Evolutionary conservation across 495 filamentous ascomycete species (phyloP).

Genomic region (Thermochaetoides thermophila): DNA sequence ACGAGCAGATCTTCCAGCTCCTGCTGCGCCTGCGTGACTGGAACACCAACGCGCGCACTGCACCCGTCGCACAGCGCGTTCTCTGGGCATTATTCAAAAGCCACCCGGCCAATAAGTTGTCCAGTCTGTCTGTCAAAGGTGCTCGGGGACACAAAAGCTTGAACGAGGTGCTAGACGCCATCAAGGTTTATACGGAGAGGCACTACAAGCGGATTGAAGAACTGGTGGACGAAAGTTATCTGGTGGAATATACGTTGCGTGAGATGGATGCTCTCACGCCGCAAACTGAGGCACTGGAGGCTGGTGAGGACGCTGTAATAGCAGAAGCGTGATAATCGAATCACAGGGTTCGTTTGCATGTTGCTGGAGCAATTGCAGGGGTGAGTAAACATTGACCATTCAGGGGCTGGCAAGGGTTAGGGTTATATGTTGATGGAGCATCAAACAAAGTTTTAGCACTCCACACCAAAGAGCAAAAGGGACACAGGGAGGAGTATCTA

Average conservation of each 20-base stretch:
- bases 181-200: slow-evolving; percentile 78
- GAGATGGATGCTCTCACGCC: slow-evolving; percentile 75
- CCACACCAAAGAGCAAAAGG: too few species aligned
- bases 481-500: too few species aligned
- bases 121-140: slow-evolving; percentile 42
- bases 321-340: slow-evolving; percentile 14
- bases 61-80: slow-evolving; percentile 73
- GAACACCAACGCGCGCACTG: slow-evolving; percentile 90
- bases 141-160: slow-evolving; percentile 49
- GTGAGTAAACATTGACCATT: too few species aligned
- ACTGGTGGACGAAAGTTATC: slow-evolving; percentile 81
- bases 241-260: slow-evolving; percentile 79
- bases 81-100: slow-evolving; percentile 61
- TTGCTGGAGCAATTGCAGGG: background rate
- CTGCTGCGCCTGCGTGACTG: slow-evolving; percentile 75
- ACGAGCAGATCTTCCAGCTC: slow-evolving; percentile 68
- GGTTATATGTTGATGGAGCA: too few species aligned
- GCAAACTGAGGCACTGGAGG: slow-evolving; percentile 15
- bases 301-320: slow-evolving; percentile 29
- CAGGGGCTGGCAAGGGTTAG: too few species aligned
- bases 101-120: slow-evolving; percentile 59
- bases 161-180: slow-evolving; percentile 68
- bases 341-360: slow-evolving; percentile 2
- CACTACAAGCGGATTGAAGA: slow-evolving; percentile 82
- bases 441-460: too few species aligned